These are phyloP conservation scores for Cladorrhinum sp. DNA, from an alignment of 2,329 filamentous ascomycete species.

Conservation along the genomic window DNA sequence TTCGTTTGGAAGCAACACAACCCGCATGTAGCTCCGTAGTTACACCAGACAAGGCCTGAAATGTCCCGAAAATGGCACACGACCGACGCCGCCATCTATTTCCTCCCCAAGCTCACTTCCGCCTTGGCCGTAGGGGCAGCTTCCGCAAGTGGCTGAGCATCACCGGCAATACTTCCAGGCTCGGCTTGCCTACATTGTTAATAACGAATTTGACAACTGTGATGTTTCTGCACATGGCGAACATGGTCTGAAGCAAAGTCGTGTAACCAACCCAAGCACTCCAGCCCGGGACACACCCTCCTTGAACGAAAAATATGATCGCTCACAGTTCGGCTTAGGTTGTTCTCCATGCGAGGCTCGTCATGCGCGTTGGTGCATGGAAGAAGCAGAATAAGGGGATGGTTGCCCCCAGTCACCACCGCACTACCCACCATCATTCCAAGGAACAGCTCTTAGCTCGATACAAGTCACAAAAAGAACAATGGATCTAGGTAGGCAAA, in stretches of 20 bases:
- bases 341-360: background rate
- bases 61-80: slow-evolving; percentile 3
- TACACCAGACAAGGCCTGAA: slow-evolving; percentile 5
- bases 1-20: background rate
- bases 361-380: background rate
- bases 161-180: background rate
- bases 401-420: background rate
- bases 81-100: background rate
- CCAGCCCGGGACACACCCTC: background rate
- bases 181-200: background rate
- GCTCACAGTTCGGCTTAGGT: background rate
- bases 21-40: background rate
- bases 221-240: slow-evolving; percentile 1
- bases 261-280: slow-evolving; percentile 1
- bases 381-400: background rate
- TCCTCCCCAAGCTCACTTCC: slow-evolving; percentile 12
- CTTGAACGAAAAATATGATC: background rate
- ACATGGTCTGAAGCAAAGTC: background rate
- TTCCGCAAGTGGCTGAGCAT: slow-evolving; percentile 9
- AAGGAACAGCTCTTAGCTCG: background rate
- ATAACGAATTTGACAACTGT: background rate
- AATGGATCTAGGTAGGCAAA: background rate
- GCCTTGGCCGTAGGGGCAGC: slow-evolving; percentile 8
- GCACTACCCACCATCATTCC: background rate
- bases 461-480: background rate